phyloP scores from a whole-genome alignment of 73 alveolate genomes.

The Paramecium primaurelia region DNA sequence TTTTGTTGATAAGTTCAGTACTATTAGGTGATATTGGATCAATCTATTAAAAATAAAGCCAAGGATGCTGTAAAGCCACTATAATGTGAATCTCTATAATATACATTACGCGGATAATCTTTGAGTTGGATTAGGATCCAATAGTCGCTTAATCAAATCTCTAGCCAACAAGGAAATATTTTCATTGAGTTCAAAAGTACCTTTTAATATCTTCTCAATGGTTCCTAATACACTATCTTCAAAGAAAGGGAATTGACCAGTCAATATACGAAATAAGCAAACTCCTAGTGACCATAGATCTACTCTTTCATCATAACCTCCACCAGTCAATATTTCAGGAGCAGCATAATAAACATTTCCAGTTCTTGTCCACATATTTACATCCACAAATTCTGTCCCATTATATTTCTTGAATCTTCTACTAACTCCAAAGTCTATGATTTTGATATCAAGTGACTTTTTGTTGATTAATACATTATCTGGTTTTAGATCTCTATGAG shows the following conservation, averaged over 20 bases:
- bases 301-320: constrained; percentile 87
- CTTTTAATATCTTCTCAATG: not conserved
- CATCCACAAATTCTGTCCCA: not conserved
- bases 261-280: constrained; percentile 48
- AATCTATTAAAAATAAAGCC: not conserved
- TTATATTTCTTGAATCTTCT: not conserved
- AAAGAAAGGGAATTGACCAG: constrained; percentile 62
- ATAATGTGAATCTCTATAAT: not conserved
- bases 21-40: constrained; percentile 42
- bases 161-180: not conserved
- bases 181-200: not conserved
- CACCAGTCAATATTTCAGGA: constrained; percentile 49
- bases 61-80: constrained; percentile 49
- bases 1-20: not conserved
- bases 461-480: constrained; percentile 72
- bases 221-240: constrained; percentile 45
- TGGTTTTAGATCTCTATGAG: constrained; percentile 87
- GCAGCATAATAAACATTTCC: constrained; percentile 57
- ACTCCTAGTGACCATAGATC: constrained; percentile 95
- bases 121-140: not conserved
- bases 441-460: not conserved
- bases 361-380: constrained; percentile 60
- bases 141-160: not conserved
- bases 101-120: constrained; percentile 4
- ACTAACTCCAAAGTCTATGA: constrained; percentile 44